Conservation (phyloP, 108 stramenopile genomes). For the Conticribra weissflogii region DNA sequence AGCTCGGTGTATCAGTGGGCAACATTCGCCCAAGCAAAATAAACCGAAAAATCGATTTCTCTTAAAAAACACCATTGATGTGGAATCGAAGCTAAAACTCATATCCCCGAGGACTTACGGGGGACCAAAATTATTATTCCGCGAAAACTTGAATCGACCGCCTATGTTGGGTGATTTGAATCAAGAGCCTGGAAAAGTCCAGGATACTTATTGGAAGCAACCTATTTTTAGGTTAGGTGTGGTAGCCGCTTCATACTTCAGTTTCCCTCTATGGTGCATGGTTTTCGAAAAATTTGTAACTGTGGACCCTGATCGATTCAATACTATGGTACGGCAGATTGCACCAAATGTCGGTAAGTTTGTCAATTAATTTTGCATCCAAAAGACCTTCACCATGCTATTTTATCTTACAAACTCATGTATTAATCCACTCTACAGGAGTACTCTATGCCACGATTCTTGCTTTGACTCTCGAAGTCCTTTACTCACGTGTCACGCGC, state of each 20-base stretch:
- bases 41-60: no score
- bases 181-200: slow-evolving; percentile 8
- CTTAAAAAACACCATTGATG: no score
- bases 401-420: background rate
- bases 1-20: no score
- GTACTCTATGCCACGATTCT: slow-evolving; percentile 31
- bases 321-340: slow-evolving; percentile 13
- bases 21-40: no score
- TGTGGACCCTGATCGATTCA: slow-evolving; percentile 9
- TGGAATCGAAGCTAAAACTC: slow-evolving; percentile 11
- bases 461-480: slow-evolving; percentile 36
- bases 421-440: background rate
- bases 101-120: slow-evolving; percentile 17
- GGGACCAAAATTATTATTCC: slow-evolving; percentile 7
- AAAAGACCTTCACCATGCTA: no score
- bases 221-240: slow-evolving; percentile 14
- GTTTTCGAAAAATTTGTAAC: slow-evolving; percentile 14
- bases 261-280: slow-evolving; percentile 18
- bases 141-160: slow-evolving; percentile 17
- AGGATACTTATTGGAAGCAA: slow-evolving; percentile 15
- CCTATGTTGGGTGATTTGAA: slow-evolving; percentile 25
- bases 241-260: background rate
- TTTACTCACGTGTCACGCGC: slow-evolving; percentile 39
- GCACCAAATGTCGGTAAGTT: slow-evolving; percentile 15
- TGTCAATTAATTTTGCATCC: no score